A percentile compares a stretch with the other conserved stretches of the same genome.
Conservation (phyloP, 805 yeast species). For the Ascoidea tarda region DNA sequence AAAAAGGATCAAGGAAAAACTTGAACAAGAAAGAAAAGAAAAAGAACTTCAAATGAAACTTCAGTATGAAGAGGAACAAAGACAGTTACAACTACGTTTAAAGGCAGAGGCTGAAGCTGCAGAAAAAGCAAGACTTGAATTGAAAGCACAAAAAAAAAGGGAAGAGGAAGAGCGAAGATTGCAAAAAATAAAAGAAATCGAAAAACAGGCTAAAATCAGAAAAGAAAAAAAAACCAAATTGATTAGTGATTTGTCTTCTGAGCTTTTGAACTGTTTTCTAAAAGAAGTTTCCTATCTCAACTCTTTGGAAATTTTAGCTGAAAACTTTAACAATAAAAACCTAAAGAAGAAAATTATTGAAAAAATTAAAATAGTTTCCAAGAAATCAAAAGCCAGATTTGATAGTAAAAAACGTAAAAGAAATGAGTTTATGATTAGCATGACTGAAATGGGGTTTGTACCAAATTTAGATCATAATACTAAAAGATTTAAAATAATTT, state of each 20-base stretch:
- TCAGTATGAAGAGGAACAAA: background rate
- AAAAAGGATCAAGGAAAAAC: constrained; percentile 9
- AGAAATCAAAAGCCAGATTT: constrained; percentile 11
- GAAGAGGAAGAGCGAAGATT: constrained; percentile 7
- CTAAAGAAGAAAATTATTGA: constrained; percentile 20
- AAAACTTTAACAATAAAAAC: constrained; percentile 17
- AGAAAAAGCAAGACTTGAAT: constrained; percentile 1
- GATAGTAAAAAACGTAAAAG: constrained; percentile 22
- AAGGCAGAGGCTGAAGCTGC: background rate
- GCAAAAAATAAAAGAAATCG: background rate
- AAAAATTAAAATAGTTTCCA: constrained; percentile 19
- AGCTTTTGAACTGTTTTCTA: constrained; percentile 45
- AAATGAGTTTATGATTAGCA: constrained; percentile 23
- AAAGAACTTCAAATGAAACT: constrained; percentile 7
- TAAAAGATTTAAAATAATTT: constrained; percentile 12
- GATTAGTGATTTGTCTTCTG: constrained; percentile 28
- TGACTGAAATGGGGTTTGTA: constrained; percentile 19
- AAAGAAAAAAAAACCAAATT: constrained; percentile 1
- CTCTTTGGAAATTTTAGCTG: constrained; percentile 31
- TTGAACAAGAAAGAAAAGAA: background rate
- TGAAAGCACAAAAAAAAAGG: background rate
- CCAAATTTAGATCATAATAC: constrained; percentile 13
- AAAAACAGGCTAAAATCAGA: constrained; percentile 4
- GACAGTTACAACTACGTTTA: background rate
- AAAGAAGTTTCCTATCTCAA: constrained; percentile 37